Evolutionary conservation across 2,329 filamentous ascomycete genomes (phyloP).

Genomic region (Lasiodiplodia theobromae): DNA sequence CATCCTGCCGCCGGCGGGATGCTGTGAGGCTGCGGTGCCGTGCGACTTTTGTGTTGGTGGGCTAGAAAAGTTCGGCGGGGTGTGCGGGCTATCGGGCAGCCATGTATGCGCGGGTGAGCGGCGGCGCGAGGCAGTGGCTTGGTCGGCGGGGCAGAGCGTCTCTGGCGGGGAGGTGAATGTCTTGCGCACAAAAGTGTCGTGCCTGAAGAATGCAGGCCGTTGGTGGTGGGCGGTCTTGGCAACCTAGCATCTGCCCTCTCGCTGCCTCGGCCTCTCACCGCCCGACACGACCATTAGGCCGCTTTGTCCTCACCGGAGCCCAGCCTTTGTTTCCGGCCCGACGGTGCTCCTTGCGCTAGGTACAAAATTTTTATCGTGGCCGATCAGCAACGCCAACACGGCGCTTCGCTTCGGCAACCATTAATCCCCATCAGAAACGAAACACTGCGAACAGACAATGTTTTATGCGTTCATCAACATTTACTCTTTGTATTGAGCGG

Average conservation of each 20-base stretch:
- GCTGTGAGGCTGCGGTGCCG: slow-evolving; percentile 22
- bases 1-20: slow-evolving; percentile 31
- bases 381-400: neutral
- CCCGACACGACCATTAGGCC: neutral
- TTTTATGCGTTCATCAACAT: no score
- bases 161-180: slow-evolving; percentile 10
- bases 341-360: no score
- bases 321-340: neutral
- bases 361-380: neutral
- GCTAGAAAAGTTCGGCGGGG: slow-evolving; percentile 27
- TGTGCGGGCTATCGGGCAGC: slow-evolving; percentile 29
- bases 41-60: slow-evolving; percentile 16
- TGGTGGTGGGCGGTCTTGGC: slow-evolving; percentile 26
- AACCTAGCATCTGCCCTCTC: neutral
- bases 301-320: neutral
- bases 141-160: neutral
- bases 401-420: neutral
- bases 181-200: slow-evolving; percentile 15
- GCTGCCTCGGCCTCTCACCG: neutral
- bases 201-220: slow-evolving; percentile 20
- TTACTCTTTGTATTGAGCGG: no score
- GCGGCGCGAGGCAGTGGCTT: neutral
- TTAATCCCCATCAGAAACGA: neutral
- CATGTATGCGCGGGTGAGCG: slow-evolving; percentile 13
- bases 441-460: neutral